Evolutionary conservation across 495 filamentous ascomycete genomes (phyloP).

Genomic region (Xylaria venustula): DNA sequence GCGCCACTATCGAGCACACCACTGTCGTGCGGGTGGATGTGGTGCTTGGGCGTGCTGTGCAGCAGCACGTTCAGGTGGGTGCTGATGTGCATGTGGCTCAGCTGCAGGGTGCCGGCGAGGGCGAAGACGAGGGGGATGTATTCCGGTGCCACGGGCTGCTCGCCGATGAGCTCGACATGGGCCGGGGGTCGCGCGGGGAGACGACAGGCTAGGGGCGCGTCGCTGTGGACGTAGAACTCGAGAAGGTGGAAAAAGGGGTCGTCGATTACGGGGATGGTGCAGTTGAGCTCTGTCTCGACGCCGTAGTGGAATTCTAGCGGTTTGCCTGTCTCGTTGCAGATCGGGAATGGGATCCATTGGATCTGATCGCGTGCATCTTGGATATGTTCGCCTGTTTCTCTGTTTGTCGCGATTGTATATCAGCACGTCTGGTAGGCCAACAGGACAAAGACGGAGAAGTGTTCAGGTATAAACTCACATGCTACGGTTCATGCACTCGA

Average conservation of each 20-base stretch:
- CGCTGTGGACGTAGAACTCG: constrained; percentile 98
- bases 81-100: constrained; percentile 86
- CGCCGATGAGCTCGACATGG: constrained; percentile 44
- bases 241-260: constrained; percentile 95
- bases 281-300: constrained; percentile 80
- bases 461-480: constrained; percentile 38
- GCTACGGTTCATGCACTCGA: constrained; percentile 58
- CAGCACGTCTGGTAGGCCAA: no score
- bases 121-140: constrained; percentile 75
- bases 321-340: constrained; percentile 82
- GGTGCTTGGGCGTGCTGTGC: constrained; percentile 65
- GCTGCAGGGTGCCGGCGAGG: constrained; percentile 82
- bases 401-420: constrained; percentile 17
- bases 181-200: constrained; percentile 73
- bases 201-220: constrained; percentile 89
- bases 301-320: constrained; percentile 86
- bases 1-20: constrained; percentile 80
- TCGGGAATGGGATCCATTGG: constrained; percentile 89
- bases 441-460: neutral
- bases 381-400: constrained; percentile 73
- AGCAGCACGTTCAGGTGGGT: constrained; percentile 84
- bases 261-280: constrained; percentile 80
- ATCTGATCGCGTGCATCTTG: constrained; percentile 76
- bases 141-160: constrained; percentile 44
- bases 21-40: constrained; percentile 53